Evolutionary conservation across 2,329 filamentous ascomycete genomes (phyloP).

Genomic region (Fusarium anthophilum): DNA sequence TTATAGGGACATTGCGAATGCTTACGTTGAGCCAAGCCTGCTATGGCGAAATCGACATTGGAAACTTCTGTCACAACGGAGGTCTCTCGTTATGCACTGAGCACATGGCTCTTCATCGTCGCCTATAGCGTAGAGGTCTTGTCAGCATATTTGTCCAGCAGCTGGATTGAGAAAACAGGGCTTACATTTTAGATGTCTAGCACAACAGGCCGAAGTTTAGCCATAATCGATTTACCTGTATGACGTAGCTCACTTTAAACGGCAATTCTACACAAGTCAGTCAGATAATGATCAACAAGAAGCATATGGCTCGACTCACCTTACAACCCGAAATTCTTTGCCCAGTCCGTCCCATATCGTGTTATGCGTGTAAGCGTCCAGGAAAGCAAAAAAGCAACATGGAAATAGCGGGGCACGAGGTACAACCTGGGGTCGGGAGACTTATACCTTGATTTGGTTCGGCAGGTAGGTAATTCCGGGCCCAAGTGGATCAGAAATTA

Average conservation of each 20-base stretch:
- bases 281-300: neutral
- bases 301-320: neutral
- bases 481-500: neutral
- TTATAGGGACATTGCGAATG: neutral
- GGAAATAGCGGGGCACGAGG: neutral
- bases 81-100: neutral
- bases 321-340: neutral
- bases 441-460: neutral
- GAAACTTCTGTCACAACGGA: neutral
- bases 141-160: neutral
- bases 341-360: neutral
- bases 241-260: neutral
- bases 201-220: neutral
- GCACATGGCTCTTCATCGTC: neutral
- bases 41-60: neutral
- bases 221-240: neutral
- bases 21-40: neutral
- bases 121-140: neutral
- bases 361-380: neutral
- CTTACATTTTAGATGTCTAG: neutral
- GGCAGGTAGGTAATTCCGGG: neutral
- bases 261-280: neutral
- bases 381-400: neutral
- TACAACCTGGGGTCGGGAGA: neutral
- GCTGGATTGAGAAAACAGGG: rapidly evolving